Evolutionary conservation across 2,329 filamentous ascomycete genomes (phyloP).

Genomic region (Diaporthe ampelina): DNA sequence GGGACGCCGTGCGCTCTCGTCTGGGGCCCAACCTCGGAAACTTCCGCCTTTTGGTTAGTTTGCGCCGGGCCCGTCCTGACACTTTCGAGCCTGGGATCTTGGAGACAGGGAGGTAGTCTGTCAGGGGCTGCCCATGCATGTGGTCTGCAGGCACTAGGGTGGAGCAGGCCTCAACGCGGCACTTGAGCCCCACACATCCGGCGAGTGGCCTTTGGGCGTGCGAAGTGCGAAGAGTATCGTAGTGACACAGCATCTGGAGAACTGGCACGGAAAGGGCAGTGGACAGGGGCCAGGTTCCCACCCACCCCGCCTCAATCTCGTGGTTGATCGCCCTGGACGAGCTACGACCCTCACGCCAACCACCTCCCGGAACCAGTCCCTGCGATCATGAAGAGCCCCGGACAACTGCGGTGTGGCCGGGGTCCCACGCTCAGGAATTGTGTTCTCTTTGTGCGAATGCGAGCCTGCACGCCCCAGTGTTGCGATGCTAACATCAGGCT

Average conservation of each 20-base stretch:
- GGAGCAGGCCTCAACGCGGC: constrained; percentile 27
- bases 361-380: constrained; percentile 3
- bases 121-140: constrained; percentile 22
- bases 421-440: constrained; percentile 1
- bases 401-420: not conserved
- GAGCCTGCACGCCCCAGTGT: constrained; percentile 4
- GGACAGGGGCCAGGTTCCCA: constrained; percentile 20
- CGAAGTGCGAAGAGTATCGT: not conserved
- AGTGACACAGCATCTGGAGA: constrained; percentile 5
- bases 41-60: constrained; percentile 23
- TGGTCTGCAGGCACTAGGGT: constrained; percentile 10
- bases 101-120: constrained; percentile 6
- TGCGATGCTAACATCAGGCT: constrained; percentile 8
- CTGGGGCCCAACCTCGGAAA: constrained; percentile 25
- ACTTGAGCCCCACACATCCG: constrained; percentile 25
- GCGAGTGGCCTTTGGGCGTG: constrained; percentile 8
- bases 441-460: constrained; percentile 19
- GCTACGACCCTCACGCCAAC: constrained; percentile 12
- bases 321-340: constrained; percentile 27
- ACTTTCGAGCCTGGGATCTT: not conserved
- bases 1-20: not conserved
- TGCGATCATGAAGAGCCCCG: not conserved
- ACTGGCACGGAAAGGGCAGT: not conserved
- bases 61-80: constrained; percentile 26
- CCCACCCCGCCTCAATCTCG: constrained; percentile 28